Conservation (phyloP, 2,329 filamentous ascomycete genomes). For the Drechslerella coelobrocha region DNA sequence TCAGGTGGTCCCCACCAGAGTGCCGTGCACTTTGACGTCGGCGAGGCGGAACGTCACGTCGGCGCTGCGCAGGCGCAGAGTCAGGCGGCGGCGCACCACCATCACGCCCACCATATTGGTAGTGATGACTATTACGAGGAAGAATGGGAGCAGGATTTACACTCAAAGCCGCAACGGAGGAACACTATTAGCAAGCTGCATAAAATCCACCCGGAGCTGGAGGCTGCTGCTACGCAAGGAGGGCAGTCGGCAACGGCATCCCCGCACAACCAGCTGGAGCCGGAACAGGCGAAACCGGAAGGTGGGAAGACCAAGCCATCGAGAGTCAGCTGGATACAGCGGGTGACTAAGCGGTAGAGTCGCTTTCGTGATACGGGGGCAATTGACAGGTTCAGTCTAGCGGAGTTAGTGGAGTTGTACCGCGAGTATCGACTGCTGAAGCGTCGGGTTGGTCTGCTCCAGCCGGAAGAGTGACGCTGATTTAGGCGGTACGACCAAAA, state of each 20-base stretch:
- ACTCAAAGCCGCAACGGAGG: slow-evolving; percentile 12
- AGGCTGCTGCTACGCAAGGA: not conserved
- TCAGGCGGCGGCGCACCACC: not conserved
- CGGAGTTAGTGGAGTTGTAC: slow-evolving; percentile 13
- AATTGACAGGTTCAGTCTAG: slow-evolving; percentile 58
- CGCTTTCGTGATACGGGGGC: slow-evolving; percentile 61
- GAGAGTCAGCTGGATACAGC: slow-evolving; percentile 45
- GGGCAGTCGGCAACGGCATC: not conserved
- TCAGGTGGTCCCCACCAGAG: slow-evolving; percentile 32
- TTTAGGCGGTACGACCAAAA: not conserved
- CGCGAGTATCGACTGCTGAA: slow-evolving; percentile 19
- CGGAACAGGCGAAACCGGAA: slow-evolving; percentile 6
- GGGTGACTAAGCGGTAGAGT: slow-evolving; percentile 42
- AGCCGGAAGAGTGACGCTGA: not conserved
- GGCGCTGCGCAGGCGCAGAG: slow-evolving; percentile 2
- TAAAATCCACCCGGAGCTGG: slow-evolving; percentile 45
- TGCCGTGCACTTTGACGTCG: slow-evolving; percentile 42
- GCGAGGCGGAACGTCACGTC: slow-evolving; percentile 44
- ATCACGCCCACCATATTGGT: not conserved
- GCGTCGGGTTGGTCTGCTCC: not conserved
- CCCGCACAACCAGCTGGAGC: not conserved
- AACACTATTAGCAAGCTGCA: slow-evolving; percentile 28
- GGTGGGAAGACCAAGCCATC: slow-evolving; percentile 20
- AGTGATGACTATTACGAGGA: slow-evolving; percentile 38
- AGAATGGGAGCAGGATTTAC: slow-evolving; percentile 29